Percentiles rank a stretch among this genome's conserved stretches.
These are phyloP conservation scores for Aspergillus intermedius DNA, from an alignment of 2,329 filamentous ascomycete genomes.

Conservation along the genomic window DNA sequence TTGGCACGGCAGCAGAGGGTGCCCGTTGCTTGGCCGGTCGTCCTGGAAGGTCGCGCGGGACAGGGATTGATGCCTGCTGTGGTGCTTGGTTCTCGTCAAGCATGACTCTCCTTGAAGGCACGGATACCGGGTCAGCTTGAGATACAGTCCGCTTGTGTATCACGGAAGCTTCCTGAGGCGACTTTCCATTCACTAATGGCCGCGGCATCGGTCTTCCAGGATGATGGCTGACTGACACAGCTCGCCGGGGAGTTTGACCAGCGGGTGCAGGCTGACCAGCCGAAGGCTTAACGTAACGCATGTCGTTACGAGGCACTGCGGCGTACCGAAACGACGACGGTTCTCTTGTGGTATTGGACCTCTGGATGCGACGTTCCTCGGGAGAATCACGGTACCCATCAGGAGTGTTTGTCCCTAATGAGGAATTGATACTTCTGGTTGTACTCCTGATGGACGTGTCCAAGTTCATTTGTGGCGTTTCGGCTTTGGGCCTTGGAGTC, in stretches of 20 bases:
- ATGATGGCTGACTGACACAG: constrained; percentile 19
- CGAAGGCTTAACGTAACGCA: constrained; percentile 14
- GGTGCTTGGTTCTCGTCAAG: not conserved
- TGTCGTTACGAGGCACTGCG: constrained; percentile 9
- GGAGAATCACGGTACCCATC: not conserved
- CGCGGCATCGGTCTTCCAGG: constrained; percentile 4
- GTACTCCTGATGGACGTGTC: not conserved
- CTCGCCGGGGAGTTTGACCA: constrained; percentile 18
- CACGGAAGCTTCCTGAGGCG: not conserved
- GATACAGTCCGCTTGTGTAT: not conserved
- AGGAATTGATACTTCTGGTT: not conserved
- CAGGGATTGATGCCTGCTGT: not conserved
- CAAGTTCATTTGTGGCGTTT: not conserved
- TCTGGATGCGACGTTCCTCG: not conserved
- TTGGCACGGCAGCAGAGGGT: not conserved
- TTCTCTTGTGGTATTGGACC: constrained; percentile 4
- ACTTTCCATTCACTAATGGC: constrained; percentile 4
- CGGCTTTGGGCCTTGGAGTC: constrained; percentile 8
- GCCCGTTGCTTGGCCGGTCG: constrained; percentile 2
- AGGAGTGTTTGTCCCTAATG: not conserved
- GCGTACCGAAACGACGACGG: constrained; percentile 15
- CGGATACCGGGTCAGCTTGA: not conserved
- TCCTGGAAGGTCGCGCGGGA: not conserved
- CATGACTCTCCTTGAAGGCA: not conserved
- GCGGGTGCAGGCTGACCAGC: constrained; percentile 9